These are phyloP conservation scores for Populus trichocarpa DNA, from an alignment of 441 rosid genomes.

Conservation along the genomic window DNA sequence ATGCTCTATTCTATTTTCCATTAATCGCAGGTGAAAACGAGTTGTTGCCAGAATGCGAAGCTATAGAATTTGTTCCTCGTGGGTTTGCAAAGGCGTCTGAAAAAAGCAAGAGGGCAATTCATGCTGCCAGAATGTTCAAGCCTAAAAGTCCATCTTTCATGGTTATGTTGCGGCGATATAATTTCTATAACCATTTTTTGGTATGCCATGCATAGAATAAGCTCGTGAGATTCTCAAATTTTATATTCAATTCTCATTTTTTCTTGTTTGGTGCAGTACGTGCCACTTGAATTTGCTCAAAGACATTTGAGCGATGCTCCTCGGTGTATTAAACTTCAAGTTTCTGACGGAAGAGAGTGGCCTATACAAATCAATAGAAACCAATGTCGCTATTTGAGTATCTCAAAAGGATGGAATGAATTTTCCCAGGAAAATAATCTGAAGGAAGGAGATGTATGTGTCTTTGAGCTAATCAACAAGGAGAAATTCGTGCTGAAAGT, in stretches of 20 bases:
- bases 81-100: not conserved
- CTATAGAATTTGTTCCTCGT: not conserved
- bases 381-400: not conserved
- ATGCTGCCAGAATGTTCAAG: conserved; percentile 11
- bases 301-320: not conserved
- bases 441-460: conserved; percentile 14
- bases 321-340: conserved; percentile 7
- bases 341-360: conserved; percentile 20
- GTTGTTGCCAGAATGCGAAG: not conserved
- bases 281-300: conserved; percentile 8
- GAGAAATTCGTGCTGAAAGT: not conserved
- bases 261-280: not conserved
- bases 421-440: conserved; percentile 10
- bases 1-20: not conserved
- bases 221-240: not conserved
- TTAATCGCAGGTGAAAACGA: conserved; percentile 2
- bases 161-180: conserved; percentile 4
- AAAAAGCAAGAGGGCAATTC: conserved; percentile 9
- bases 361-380: not conserved
- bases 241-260: not conserved
- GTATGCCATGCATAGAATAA: not conserved
- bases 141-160: conserved; percentile 19
- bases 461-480: conserved; percentile 5
- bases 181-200: not conserved
- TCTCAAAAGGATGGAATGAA: not conserved